Evolutionary conservation across 1,284 basidiomycete genomes (phyloP).

Genomic region (Fomitopsis schrenkii): DNA sequence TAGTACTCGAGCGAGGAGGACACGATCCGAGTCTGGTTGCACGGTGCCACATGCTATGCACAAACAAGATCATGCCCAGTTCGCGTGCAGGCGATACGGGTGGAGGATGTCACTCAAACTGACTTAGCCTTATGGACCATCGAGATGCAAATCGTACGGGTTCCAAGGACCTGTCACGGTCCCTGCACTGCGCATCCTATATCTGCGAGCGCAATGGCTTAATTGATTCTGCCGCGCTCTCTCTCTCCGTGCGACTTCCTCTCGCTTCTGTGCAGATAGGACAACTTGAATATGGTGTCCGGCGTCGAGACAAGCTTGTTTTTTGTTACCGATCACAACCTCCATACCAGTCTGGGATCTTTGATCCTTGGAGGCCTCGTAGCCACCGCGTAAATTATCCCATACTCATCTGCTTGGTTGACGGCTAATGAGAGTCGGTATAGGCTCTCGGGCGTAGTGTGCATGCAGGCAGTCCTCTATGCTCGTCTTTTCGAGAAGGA

Average conservation of each 20-base stretch:
- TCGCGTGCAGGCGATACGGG: too few species aligned
- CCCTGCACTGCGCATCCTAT: neutral
- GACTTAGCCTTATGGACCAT: neutral
- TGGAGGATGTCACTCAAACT: neutral
- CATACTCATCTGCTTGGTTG: neutral
- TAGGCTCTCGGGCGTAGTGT: constrained; percentile 23
- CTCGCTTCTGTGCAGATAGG: neutral
- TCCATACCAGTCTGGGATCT: constrained; percentile 21
- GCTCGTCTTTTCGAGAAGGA: constrained; percentile 15
- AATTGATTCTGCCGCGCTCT: neutral
- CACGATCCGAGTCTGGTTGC: neutral
- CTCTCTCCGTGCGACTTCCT: neutral
- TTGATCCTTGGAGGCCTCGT: constrained; percentile 19
- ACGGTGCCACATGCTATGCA: neutral
- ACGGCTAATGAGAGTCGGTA: neutral
- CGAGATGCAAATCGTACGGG: neutral
- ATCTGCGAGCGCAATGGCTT: neutral
- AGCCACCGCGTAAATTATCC: constrained; percentile 15
- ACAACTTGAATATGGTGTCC: constrained; percentile 4
- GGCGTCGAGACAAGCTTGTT: constrained; percentile 1
- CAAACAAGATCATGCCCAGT: too few species aligned
- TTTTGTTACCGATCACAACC: constrained; percentile 3
- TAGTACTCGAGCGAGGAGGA: neutral
- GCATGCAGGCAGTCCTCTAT: constrained; percentile 9
- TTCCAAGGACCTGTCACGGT: neutral